phyloP scores from a whole-genome alignment of 139 green algal genomes.

The Micractinium sp. region DNA sequence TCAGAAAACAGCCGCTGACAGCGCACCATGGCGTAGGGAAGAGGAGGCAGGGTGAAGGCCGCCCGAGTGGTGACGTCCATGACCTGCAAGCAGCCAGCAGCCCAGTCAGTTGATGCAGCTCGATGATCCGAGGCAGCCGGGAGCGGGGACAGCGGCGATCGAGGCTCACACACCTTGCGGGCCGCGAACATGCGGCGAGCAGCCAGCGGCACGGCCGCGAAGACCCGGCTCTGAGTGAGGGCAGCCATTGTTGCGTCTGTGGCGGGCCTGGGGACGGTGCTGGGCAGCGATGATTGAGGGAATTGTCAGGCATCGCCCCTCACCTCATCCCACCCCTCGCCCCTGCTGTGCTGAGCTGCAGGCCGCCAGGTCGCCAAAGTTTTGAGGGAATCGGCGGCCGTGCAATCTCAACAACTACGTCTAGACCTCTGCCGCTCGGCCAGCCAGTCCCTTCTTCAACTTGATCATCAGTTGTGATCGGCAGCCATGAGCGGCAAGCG shows the following conservation, averaged over 20 bases:
- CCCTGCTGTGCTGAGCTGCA: neutral
- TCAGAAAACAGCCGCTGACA: neutral
- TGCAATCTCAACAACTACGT: no score
- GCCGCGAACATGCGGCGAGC: neutral
- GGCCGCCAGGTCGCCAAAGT: no score
- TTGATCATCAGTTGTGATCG: no score
- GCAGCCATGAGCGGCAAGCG: constrained; percentile 2
- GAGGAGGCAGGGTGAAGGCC: constrained; percentile 51
- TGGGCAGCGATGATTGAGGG: no score
- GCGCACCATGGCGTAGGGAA: constrained; percentile 52
- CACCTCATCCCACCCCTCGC: neutral
- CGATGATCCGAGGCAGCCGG: neutral
- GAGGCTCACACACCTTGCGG: constrained; percentile 18
- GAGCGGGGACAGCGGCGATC: neutral
- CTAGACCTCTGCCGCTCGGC: no score
- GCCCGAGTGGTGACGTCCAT: neutral
- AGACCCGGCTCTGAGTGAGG: neutral
- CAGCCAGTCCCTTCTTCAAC: no score
- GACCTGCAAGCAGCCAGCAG: neutral
- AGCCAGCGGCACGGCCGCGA: constrained; percentile 17
- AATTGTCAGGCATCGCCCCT: neutral
- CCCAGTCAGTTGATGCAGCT: no score
- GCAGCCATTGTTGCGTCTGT: neutral
- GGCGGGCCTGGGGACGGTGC: neutral
- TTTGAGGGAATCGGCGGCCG: no score